A percentile compares a stretch with the other conserved stretches of the same genome.
Conservation (phyloP, 768 basidiomycete species). For the Gloeophyllum trabeum region DNA sequence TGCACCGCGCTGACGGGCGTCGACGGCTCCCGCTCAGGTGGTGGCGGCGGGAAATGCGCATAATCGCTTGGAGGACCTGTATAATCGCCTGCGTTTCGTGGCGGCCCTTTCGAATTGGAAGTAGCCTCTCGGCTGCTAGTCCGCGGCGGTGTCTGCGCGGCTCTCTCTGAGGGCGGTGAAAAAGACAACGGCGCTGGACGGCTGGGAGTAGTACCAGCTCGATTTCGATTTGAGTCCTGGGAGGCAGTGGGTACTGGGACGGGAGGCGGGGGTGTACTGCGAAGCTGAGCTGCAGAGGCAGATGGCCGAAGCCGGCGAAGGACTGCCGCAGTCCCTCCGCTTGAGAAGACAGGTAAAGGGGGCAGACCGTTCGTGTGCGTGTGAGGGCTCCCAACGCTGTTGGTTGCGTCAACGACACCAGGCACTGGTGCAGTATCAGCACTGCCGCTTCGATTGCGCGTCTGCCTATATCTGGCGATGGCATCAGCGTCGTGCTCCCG, state of each 20-base stretch:
- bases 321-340: too few species aligned
- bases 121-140: neutral
- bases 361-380: too few species aligned
- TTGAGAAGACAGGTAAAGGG: too few species aligned
- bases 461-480: conserved; percentile 64
- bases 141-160: conserved; percentile 21
- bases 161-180: conserved; percentile 13
- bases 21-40: conserved; percentile 24
- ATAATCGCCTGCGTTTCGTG: conserved; percentile 38
- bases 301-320: conserved; percentile 54
- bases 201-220: conserved; percentile 48
- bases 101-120: conserved; percentile 4
- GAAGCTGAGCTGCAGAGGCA: conserved; percentile 67
- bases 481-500: conserved; percentile 79
- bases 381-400: too few species aligned
- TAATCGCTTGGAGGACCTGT: conserved; percentile 62
- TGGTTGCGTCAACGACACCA: too few species aligned
- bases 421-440: conserved; percentile 59
- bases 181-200: conserved; percentile 31
- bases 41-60: conserved; percentile 64
- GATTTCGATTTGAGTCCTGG: conserved; percentile 35
- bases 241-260: conserved; percentile 19
- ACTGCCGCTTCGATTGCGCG: conserved; percentile 72
- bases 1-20: conserved; percentile 30
- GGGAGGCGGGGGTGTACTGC: conserved; percentile 33